These are phyloP conservation scores for Gastrodia elata DNA, from an alignment of 106 monocot species.

Conservation along the genomic window DNA sequence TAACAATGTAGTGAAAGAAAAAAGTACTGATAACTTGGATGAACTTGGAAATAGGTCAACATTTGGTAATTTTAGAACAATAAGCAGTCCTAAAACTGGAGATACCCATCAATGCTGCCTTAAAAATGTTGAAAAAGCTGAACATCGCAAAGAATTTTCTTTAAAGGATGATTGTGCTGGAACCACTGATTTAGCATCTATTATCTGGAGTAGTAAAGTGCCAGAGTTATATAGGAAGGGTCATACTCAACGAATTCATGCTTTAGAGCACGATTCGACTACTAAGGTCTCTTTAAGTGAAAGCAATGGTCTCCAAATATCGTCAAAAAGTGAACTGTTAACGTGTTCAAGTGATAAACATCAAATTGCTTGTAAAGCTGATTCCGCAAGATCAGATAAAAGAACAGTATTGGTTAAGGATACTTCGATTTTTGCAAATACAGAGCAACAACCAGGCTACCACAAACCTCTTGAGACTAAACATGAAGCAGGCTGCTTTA, in stretches of 20 bases:
- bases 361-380: background rate
- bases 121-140: constrained; percentile 8
- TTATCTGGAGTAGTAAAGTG: constrained; percentile 49
- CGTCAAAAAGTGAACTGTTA: background rate
- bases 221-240: constrained; percentile 48
- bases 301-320: constrained; percentile 8
- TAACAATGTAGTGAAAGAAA: background rate
- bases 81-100: background rate
- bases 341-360: background rate
- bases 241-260: constrained; percentile 63
- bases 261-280: constrained; percentile 33
- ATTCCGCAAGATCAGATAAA: constrained; percentile 2
- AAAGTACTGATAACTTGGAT: background rate
- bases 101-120: background rate
- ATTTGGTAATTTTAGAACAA: background rate
- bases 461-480: background rate
- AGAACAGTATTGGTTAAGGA: background rate
- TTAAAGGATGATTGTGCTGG: constrained; percentile 13
- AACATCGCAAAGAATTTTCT: constrained; percentile 11
- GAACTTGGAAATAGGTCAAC: background rate
- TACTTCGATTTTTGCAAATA: background rate
- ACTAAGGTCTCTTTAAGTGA: constrained; percentile 8
- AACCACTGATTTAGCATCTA: constrained; percentile 38
- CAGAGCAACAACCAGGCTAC: background rate
- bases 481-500: background rate